Percentiles rank a stretch among this genome's conserved stretches.
These are phyloP conservation scores for Castanea mollissima DNA, from an alignment of 306 rosid genomes.

Conservation along the genomic window DNA sequence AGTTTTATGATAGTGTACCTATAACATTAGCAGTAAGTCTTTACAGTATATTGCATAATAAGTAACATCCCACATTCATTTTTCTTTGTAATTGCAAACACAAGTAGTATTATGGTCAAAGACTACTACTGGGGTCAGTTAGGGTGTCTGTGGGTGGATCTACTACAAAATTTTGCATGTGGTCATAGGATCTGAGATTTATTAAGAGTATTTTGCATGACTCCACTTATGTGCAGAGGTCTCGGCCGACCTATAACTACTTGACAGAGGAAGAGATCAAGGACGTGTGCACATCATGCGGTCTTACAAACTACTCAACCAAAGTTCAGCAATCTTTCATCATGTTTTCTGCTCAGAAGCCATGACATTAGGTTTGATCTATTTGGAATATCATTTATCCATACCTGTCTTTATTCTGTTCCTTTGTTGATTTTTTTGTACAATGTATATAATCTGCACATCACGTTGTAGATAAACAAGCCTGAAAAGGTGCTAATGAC, in stretches of 20 bases:
- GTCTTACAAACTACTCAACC: slow-evolving; percentile 75
- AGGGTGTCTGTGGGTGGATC: too few relatives aligned
- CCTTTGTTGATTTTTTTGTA: slow-evolving; percentile 11
- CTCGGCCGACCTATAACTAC: slow-evolving; percentile 37
- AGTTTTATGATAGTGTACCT: neutral
- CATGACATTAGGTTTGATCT: slow-evolving; percentile 37
- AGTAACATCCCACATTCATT: too few relatives aligned
- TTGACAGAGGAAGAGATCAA: slow-evolving; percentile 63
- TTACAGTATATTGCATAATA: neutral
- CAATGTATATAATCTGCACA: slow-evolving; percentile 18
- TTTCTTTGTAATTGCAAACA: too few relatives aligned
- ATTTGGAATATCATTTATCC: slow-evolving; percentile 28
- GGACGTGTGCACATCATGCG: slow-evolving; percentile 73
- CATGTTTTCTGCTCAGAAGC: slow-evolving; percentile 80
- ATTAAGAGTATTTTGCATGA: neutral
- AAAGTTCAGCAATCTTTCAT: slow-evolving; percentile 66
- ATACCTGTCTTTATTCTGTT: slow-evolving; percentile 10
- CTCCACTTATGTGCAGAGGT: slow-evolving; percentile 40
- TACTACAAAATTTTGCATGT: neutral
- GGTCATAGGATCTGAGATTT: neutral
- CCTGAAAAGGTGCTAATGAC: slow-evolving; percentile 26
- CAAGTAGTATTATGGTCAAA: too few relatives aligned
- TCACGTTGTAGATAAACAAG: slow-evolving; percentile 20
- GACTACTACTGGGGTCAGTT: too few relatives aligned
- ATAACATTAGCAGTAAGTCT: neutral